phyloP scores from a whole-genome alignment of 805 yeast species.

The Debaryomyces tyrocola region DNA sequence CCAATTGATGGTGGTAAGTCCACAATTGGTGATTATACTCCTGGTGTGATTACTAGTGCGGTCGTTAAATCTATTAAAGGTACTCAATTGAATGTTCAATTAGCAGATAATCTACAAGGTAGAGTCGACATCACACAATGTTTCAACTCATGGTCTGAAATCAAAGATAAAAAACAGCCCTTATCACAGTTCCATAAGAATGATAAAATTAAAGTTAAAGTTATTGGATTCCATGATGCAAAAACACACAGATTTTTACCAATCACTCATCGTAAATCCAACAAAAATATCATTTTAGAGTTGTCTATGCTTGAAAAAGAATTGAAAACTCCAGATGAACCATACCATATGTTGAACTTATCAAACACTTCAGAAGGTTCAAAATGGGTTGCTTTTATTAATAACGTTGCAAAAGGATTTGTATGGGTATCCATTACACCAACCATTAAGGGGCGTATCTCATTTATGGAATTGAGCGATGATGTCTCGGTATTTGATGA shows the following conservation, averaged over 20 bases:
- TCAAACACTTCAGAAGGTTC: conserved; percentile 50
- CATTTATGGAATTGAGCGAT: conserved; percentile 62
- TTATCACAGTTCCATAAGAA: conserved; percentile 59
- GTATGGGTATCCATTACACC: conserved; percentile 75
- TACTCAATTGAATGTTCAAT: conserved; percentile 69
- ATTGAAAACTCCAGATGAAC: conserved; percentile 22
- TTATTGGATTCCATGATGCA: conserved; percentile 77
- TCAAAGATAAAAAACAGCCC: conserved; percentile 59
- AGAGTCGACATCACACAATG: conserved; percentile 75
- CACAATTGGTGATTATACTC: conserved; percentile 48
- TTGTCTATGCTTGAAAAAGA: conserved; percentile 54
- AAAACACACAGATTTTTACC: conserved; percentile 68
- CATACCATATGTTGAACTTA: conserved; percentile 31
- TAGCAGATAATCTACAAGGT: conserved; percentile 79
- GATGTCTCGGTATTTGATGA: conserved; percentile 49
- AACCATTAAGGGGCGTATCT: conserved; percentile 61
- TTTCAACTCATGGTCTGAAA: conserved; percentile 52
- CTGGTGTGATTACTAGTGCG: conserved; percentile 66
- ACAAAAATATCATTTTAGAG: conserved; percentile 61
- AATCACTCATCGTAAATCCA: conserved; percentile 52
- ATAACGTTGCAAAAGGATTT: conserved; percentile 58
- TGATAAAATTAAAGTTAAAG: conserved; percentile 56
- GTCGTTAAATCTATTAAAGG: conserved; percentile 61
- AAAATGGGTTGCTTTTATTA: conserved; percentile 59
- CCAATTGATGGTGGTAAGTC: conserved; percentile 61